Conservation (phyloP, 768 basidiomycete genomes). For the Cyathus striatus region DNA sequence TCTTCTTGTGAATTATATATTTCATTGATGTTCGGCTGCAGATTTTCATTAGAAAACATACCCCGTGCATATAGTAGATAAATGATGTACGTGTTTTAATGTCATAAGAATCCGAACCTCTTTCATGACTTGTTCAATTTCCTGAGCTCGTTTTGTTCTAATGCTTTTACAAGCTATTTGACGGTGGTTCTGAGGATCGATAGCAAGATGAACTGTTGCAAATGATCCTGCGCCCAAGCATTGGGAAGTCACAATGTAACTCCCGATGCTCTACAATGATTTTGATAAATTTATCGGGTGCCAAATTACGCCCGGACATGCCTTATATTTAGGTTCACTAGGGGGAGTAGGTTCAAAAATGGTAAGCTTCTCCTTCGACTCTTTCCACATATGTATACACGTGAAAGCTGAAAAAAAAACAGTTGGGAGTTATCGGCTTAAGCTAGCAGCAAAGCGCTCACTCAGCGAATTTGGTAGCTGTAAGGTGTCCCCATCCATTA, state of each 20-base stretch:
- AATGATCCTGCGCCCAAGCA: slow-evolving; percentile 80
- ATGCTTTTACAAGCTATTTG: slow-evolving; percentile 88
- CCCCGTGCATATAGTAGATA: not conserved
- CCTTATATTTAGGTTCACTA: slow-evolving; percentile 46
- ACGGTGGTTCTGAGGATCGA: slow-evolving; percentile 54
- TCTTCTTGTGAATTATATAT: slow-evolving; percentile 67
- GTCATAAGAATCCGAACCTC: slow-evolving; percentile 72
- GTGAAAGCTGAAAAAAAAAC: slow-evolving; percentile 47
- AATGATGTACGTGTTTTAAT: slow-evolving; percentile 57
- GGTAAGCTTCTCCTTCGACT: slow-evolving; percentile 44
- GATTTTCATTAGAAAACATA: not conserved
- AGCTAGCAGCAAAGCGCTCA: slow-evolving; percentile 16
- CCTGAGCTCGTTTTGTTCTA: slow-evolving; percentile 53
- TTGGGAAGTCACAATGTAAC: slow-evolving; percentile 72
- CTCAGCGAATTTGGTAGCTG: slow-evolving; percentile 65
- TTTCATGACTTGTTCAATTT: slow-evolving; percentile 63
- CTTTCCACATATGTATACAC: slow-evolving; percentile 55
- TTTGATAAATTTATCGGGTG: not conserved
- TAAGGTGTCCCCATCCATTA: slow-evolving; percentile 74
- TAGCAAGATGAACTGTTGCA: slow-evolving; percentile 75
- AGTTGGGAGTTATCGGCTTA: not conserved
- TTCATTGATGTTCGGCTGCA: slow-evolving; percentile 81
- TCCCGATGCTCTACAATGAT: slow-evolving; percentile 47
- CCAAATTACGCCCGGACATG: slow-evolving; percentile 16
- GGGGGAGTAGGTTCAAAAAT: slow-evolving; percentile 65